Evolutionary conservation across 768 basidiomycete genomes (phyloP).

Genomic region (Arthromyces matolae): DNA sequence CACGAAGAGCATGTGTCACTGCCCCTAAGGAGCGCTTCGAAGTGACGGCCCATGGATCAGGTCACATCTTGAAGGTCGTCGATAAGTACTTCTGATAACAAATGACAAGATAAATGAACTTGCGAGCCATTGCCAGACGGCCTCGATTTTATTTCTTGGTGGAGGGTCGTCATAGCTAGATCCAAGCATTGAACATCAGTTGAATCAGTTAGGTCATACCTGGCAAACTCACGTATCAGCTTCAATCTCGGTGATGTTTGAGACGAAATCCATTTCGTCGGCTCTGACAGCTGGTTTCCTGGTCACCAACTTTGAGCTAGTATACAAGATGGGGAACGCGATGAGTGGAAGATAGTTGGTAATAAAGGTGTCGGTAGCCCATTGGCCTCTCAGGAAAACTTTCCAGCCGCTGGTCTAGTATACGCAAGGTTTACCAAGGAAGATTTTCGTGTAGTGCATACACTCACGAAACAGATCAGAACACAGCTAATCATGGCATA

Average conservation of each 20-base stretch:
- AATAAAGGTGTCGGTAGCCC: slow-evolving; percentile 62
- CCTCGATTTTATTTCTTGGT: slow-evolving; percentile 62
- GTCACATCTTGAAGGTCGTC: neutral
- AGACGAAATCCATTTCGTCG: slow-evolving; percentile 81
- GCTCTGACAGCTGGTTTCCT: slow-evolving; percentile 43
- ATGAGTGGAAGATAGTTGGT: slow-evolving; percentile 74
- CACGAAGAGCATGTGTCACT: no score
- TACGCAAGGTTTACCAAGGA: neutral
- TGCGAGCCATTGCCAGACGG: slow-evolving; percentile 78
- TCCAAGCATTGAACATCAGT: slow-evolving; percentile 1
- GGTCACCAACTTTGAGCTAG: slow-evolving; percentile 52
- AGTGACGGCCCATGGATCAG: no score
- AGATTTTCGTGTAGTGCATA: neutral
- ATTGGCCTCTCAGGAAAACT: slow-evolving; percentile 37
- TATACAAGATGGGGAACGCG: slow-evolving; percentile 72
- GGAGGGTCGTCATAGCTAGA: slow-evolving; percentile 60
- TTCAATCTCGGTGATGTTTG: slow-evolving; percentile 64
- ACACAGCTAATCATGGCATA: slow-evolving; percentile 40
- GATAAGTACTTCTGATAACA: no score
- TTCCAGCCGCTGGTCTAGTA: slow-evolving; percentile 6
- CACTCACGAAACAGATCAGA: slow-evolving; percentile 59
- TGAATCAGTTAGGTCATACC: neutral
- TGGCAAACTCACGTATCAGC: slow-evolving; percentile 48
- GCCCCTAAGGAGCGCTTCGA: no score
- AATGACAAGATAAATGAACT: slow-evolving; percentile 32